These are phyloP conservation scores for Lachnellula occidentalis DNA, from an alignment of 2,329 filamentous ascomycete species.

Conservation along the genomic window DNA sequence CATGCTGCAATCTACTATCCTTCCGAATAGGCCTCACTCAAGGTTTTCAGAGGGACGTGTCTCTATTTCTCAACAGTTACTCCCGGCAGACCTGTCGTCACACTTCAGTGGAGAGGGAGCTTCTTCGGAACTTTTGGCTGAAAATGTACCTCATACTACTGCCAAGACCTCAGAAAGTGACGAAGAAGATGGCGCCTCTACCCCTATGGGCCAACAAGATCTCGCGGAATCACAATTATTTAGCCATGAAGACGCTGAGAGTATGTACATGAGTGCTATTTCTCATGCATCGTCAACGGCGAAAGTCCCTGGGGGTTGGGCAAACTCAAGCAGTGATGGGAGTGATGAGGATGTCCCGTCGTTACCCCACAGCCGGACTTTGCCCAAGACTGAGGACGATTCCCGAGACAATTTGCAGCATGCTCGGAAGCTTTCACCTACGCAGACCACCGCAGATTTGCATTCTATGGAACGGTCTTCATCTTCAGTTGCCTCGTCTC, in stretches of 20 bases:
- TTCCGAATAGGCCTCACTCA: conserved; percentile 19
- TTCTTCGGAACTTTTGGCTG: not conserved
- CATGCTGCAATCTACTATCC: conserved; percentile 24
- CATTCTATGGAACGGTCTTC: conserved; percentile 1
- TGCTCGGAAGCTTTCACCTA: conserved; percentile 14
- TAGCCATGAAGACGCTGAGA: conserved; percentile 74
- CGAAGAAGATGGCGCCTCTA: conserved; percentile 16
- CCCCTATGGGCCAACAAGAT: conserved; percentile 38
- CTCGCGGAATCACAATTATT: conserved; percentile 63
- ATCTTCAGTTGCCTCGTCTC: conserved; percentile 4
- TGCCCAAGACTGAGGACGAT: conserved; percentile 2
- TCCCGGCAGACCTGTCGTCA: conserved; percentile 5
- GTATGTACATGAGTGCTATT: conserved; percentile 78
- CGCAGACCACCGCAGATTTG: not conserved
- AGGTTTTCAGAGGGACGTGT: conserved; percentile 26
- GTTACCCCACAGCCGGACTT: conserved; percentile 17
- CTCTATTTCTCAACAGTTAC: conserved; percentile 27
- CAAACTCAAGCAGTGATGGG: conserved; percentile 12
- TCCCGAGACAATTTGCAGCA: conserved; percentile 24
- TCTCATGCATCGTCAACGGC: conserved; percentile 36
- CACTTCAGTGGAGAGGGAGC: not conserved
- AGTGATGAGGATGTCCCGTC: conserved; percentile 12
- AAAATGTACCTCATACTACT: not conserved
- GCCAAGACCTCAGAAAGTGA: conserved; percentile 1
- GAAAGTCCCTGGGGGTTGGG: conserved; percentile 26